Base-by-base conservation (phyloP, 148 eudicot genomes). In the Selenicereus undatus region DNA sequence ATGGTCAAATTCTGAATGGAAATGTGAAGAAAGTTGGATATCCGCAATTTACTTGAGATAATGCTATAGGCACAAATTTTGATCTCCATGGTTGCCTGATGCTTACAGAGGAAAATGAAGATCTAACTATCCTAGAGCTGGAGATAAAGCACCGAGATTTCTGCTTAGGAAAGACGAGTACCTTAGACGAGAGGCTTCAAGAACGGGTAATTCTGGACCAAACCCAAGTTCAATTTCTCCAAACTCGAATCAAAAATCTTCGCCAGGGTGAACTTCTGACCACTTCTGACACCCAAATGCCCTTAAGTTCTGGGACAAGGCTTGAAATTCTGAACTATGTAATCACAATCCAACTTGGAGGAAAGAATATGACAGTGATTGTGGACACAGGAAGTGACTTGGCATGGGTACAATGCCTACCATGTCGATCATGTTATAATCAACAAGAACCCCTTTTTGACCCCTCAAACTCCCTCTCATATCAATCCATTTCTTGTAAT, bases 301-400 rank as follows among this genome's bases (percentile, higher is more conserved):
- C 98, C 32, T 73, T 94, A 13, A 78, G 74, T 54, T 89, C 94
- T 11, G 98, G 98, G 10, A 50, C 90, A 72, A 86, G 90, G 65
- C 89, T 94, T 18, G 90, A 92, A 77, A 94, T 93, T 16, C 81
- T 94, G 3, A 94, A 94, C 88, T 94, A 92, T 84, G 85, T 93
- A n/a, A 89, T 93, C 60, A 91, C 91, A 0, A 79, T 89, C 52
- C 81, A 84, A 43, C 83, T 94, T 36, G 98, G 98, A 29, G 89
- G 90, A 42, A 83, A 83, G 56, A 88, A 87, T 69, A 78, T 87
- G 82, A 91, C 98, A 26, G 87, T 94, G 26, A 93, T 94, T 14
- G 92, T 91, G 0, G 98, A 94, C 84, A 93, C 98, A 0, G 97
- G 98, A 16, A 93, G 95, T 81, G 98, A 94, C 73, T 87, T 93